These are phyloP conservation scores for Sporothrix mexicana DNA, from an alignment of 2,329 filamentous ascomycete species.

Conservation along the genomic window DNA sequence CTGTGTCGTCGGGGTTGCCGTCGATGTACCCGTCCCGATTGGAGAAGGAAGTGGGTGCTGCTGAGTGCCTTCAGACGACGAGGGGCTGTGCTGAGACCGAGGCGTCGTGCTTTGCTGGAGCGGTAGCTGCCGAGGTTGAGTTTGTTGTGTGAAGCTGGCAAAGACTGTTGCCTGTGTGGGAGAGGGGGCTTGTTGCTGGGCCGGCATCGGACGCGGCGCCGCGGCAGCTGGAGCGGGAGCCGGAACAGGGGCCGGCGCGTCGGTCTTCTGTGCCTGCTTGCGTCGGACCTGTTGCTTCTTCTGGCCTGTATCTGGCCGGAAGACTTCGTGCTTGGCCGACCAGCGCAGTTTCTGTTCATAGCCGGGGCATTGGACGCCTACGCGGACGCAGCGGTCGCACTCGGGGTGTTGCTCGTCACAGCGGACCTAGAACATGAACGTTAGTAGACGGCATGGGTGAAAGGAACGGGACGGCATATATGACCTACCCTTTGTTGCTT, in stretches of 20 bases:
- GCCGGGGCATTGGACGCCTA: conserved; percentile 52
- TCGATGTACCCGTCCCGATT: conserved; percentile 5
- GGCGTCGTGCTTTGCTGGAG: conserved; percentile 8
- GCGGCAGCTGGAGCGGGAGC: not conserved
- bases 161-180: not conserved
- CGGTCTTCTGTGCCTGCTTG: not conserved
- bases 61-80: conserved; percentile 9
- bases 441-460: conserved; percentile 2
- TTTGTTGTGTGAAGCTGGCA: not conserved
- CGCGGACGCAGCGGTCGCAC: conserved; percentile 52
- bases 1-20: conserved; percentile 23
- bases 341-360: conserved; percentile 55
- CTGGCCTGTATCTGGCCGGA: conserved; percentile 25
- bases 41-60: conserved; percentile 31
- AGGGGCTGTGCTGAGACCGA: conserved; percentile 8
- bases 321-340: conserved; percentile 56
- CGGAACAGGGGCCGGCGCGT: not conserved
- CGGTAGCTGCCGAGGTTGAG: not conserved
- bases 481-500: conserved; percentile 37
- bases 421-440: conserved; percentile 30
- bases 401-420: conserved; percentile 38
- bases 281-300: conserved; percentile 24
- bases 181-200: not conserved
- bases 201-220: not conserved
- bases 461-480: not conserved